Conservation (phyloP, 805 yeast species). For the Allodekkera sacchari region DNA sequence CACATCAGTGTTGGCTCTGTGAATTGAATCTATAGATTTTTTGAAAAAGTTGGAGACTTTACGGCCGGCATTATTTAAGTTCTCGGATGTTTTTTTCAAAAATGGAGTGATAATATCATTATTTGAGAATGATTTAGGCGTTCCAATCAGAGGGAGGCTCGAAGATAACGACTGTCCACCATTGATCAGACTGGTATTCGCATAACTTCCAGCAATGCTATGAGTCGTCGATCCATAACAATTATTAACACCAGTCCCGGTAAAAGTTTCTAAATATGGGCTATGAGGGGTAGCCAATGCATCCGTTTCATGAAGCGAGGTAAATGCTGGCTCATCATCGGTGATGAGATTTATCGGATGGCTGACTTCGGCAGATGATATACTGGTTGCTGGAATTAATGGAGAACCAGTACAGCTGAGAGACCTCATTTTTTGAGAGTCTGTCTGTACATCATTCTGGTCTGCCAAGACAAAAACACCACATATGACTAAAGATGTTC, state of each 20-base stretch:
- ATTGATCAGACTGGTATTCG: too few relatives aligned
- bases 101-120: slow-evolving; percentile 17
- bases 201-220: too few relatives aligned
- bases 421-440: too few relatives aligned
- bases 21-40: slow-evolving; percentile 17
- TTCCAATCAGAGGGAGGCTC: slow-evolving; percentile 5
- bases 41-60: slow-evolving; percentile 20
- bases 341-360: background rate
- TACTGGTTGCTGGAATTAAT: slow-evolving; percentile 18
- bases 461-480: slow-evolving; percentile 67
- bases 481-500: slow-evolving; percentile 43
- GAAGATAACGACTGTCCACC: too few relatives aligned
- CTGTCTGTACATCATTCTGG: slow-evolving; percentile 32
- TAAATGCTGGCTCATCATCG: background rate
- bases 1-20: slow-evolving; percentile 1
- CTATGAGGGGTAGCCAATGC: too few relatives aligned
- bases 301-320: too few relatives aligned
- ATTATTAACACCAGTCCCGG: too few relatives aligned
- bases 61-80: slow-evolving; percentile 17
- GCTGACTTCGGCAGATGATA: background rate
- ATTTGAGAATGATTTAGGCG: slow-evolving; percentile 7
- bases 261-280: too few relatives aligned
- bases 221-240: too few relatives aligned
- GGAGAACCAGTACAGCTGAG: background rate
- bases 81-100: slow-evolving; percentile 17